Evolutionary conservation across 345 rosid species (phyloP).

Genomic region (Atalantia buxifolia): DNA sequence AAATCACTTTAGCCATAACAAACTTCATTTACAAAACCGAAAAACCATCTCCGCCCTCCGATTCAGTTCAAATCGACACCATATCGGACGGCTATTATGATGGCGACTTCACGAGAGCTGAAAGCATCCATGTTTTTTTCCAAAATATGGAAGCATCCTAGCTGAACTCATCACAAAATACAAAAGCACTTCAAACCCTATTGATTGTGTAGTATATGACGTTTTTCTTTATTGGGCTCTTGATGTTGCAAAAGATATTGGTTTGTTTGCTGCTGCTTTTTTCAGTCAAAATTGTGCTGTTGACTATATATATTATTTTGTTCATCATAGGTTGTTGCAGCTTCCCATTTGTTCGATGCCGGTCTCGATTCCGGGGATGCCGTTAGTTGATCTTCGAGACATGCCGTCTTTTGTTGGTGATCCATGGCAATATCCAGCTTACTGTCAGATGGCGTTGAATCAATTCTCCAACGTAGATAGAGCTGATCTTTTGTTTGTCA

Average conservation of each 20-base stretch:
- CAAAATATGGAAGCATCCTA: conserved; percentile 31
- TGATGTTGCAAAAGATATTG: conserved; percentile 54
- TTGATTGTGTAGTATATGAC: conserved; percentile 57
- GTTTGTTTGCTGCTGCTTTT: conserved; percentile 47
- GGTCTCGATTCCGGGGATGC: conserved; percentile 27
- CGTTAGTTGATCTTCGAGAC: conserved; percentile 45
- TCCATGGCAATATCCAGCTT: conserved; percentile 42
- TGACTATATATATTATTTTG: conserved; percentile 46
- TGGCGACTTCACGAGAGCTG: conserved; percentile 24
- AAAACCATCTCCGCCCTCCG: conserved; percentile 1
- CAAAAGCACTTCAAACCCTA: conserved; percentile 16
- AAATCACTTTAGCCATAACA: conserved; percentile 33
- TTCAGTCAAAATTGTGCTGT: conserved; percentile 68
- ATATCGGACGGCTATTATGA: conserved; percentile 45
- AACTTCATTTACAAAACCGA: conserved; percentile 30
- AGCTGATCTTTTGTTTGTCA: too few species aligned
- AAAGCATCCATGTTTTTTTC: conserved; percentile 29
- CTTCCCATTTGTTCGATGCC: conserved; percentile 34
- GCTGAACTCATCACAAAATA: conserved; percentile 39
- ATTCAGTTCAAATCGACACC: conserved; percentile 24
- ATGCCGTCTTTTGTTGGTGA: conserved; percentile 50
- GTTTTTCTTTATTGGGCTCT: conserved; percentile 61
- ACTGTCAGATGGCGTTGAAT: conserved; percentile 45
- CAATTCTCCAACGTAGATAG: conserved; percentile 28
- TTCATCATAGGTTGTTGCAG: conserved; percentile 31